Evolutionary conservation across 176 grass and related monocot genomes (phyloP), one percentile per base, ranked within the genome.

Genomic region (Zizania latifolia): DNA sequence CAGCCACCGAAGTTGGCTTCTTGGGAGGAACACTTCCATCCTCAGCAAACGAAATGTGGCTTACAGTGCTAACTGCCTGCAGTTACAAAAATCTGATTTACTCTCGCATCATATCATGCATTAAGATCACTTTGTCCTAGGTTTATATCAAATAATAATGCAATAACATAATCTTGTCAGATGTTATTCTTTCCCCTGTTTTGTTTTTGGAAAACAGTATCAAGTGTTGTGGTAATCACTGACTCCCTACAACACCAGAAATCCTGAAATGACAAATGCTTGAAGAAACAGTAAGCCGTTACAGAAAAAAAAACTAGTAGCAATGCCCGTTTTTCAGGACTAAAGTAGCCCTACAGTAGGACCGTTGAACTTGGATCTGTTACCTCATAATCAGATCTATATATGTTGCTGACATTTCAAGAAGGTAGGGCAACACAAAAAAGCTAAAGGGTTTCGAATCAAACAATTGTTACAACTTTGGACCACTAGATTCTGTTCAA

Each of bases 1-100:
- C 93, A 15, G 93, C 93, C 45, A 93, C 46, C 0, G 93, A 93
- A 56, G 81, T 88, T 19, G 93, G 93, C 37, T 90, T 97, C 69
- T 97, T 97, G 48, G 87, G 90, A 56, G 93, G 85, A 59, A 86
- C 62, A 66, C 69, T 86, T 70, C 86, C 87, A 13, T 93, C 90
- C 78, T 97, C 90, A 53, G 79, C 71, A 2, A 97, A 97, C 2
- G 90, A 93, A 65, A 97, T 93, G 84, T 97, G 85, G 82, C 93
- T 97, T 46, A 97, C 82, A 16, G 89, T 84, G 73, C 86, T 87
- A 48, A 90, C 58, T 0, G 80, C 76, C 91, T 97, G 93, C 66
- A 90, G 72, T 19, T 48, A 82, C 45, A 40, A 38, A 16, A 55
- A 76, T 41, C 10, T n/a, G 33, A n/a, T 65, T 55, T 35, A 77